These are phyloP conservation scores for Talaromyces proteolyticus DNA, from an alignment of 495 filamentous ascomycete genomes.

Conservation along the genomic window DNA sequence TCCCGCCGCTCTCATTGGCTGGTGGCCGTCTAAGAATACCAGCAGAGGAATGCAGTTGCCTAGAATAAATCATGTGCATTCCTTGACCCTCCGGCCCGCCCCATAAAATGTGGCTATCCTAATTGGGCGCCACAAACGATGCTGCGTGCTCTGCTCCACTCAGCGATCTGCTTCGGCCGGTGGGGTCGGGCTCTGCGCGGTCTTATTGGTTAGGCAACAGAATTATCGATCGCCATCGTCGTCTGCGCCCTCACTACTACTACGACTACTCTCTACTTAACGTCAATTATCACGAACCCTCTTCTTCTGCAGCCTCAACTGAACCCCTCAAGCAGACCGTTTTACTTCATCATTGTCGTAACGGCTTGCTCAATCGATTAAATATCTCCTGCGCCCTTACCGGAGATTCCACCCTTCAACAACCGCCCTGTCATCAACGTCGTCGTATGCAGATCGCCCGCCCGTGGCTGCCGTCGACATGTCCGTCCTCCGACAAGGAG, in stretches of 20 bases:
- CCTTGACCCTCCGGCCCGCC: neutral
- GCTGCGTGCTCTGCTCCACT: neutral
- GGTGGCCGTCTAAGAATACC: neutral
- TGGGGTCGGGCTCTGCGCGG: slow-evolving; percentile 9
- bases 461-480: slow-evolving; percentile 24
- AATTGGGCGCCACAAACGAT: neutral
- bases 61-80: neutral
- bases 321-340: too few relatives aligned
- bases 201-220: slow-evolving; percentile 46
- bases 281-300: neutral
- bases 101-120: neutral
- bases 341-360: too few relatives aligned
- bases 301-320: neutral
- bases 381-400: too few relatives aligned
- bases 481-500: slow-evolving; percentile 44
- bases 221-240: slow-evolving; percentile 31
- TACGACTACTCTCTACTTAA: neutral
- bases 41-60: neutral
- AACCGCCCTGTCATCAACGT: too few relatives aligned
- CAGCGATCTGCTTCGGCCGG: neutral
- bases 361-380: neutral
- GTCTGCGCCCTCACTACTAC: neutral
- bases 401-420: too few relatives aligned
- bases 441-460: neutral
- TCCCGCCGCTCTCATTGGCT: neutral